These are phyloP conservation scores for Arthrobotrys megalospora DNA, from an alignment of 2,329 filamentous ascomycete genomes.

Conservation along the genomic window DNA sequence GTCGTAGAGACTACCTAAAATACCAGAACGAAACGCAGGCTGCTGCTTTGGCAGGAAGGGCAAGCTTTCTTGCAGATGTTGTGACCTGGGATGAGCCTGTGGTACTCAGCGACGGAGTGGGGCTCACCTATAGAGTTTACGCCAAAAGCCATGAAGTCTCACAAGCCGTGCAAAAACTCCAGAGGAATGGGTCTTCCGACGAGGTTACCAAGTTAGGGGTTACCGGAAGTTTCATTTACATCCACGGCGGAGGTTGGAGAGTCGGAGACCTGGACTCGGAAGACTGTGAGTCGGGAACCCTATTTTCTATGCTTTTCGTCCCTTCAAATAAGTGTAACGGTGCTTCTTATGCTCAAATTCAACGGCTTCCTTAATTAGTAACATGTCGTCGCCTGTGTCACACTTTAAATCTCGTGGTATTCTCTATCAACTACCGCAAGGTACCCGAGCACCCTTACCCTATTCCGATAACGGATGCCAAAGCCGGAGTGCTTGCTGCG, in stretches of 20 bases:
- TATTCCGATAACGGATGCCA: constrained; percentile 56
- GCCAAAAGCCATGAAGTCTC: constrained; percentile 43
- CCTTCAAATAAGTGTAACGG: constrained; percentile 7
- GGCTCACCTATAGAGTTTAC: constrained; percentile 58
- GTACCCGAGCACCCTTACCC: constrained; percentile 60
- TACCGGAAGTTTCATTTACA: constrained; percentile 56
- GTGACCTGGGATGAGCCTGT: constrained; percentile 51
- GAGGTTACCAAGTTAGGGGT: constrained; percentile 46
- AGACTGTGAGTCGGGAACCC: constrained; percentile 54
- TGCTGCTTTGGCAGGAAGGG: constrained; percentile 23
- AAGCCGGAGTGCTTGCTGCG: constrained; percentile 44
- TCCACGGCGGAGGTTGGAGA: constrained; percentile 59
- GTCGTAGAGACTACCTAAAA: constrained; percentile 51
- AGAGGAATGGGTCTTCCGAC: constrained; percentile 56
- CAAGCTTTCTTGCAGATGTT: constrained; percentile 43
- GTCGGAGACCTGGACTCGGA: constrained; percentile 57
- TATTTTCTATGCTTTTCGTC: constrained; percentile 40
- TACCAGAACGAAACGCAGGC: constrained; percentile 47
- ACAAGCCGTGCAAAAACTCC: constrained; percentile 51
- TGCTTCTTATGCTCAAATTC: constrained; percentile 12
- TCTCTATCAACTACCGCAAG: constrained; percentile 61
- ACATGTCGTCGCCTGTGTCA: constrained; percentile 56
- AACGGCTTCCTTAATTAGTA: constrained; percentile 36
- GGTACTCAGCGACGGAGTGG: constrained; percentile 41
- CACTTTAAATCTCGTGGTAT: constrained; percentile 58